Conservation (phyloP, 1,284 basidiomycete species). For the Fistulina hepatica region DNA sequence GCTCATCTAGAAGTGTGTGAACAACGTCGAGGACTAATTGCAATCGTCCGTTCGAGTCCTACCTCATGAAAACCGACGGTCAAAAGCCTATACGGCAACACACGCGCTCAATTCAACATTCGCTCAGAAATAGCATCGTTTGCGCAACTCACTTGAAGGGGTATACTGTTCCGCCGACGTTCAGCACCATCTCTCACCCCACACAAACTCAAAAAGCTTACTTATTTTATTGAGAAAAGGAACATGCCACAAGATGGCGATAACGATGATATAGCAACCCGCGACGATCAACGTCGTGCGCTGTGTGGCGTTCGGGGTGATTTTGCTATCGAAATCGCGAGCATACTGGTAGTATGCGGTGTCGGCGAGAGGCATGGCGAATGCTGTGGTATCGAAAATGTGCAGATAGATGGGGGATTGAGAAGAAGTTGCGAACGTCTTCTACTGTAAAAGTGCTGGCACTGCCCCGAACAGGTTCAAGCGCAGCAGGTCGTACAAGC, state of each 20-base stretch:
- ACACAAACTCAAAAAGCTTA: constrained; percentile 28
- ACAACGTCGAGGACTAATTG: neutral
- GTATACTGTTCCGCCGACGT: constrained; percentile 48
- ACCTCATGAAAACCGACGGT: constrained; percentile 90
- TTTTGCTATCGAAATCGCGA: constrained; percentile 27
- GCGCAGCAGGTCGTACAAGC: too few species aligned
- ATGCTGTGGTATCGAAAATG: too few species aligned
- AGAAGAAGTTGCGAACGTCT: too few species aligned
- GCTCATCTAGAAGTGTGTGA: constrained; percentile 49
- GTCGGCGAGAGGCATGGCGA: neutral
- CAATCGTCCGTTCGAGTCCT: constrained; percentile 16
- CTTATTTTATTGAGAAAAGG: constrained; percentile 64
- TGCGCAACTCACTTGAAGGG: constrained; percentile 72
- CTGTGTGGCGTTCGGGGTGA: constrained; percentile 66
- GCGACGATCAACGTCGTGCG: constrained; percentile 70
- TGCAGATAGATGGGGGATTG: too few species aligned
- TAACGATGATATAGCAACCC: constrained; percentile 58
- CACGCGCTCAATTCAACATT: constrained; percentile 4
- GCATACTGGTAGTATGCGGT: constrained; percentile 12
- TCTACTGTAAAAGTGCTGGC: too few species aligned
- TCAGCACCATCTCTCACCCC: constrained; percentile 3
- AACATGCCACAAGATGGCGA: constrained; percentile 64
- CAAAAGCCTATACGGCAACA: constrained; percentile 37
- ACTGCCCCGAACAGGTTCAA: too few species aligned
- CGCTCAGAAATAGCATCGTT: constrained; percentile 7